phyloP scores from a whole-genome alignment of 768 basidiomycete species.

The Mycena kentingensis region DNA sequence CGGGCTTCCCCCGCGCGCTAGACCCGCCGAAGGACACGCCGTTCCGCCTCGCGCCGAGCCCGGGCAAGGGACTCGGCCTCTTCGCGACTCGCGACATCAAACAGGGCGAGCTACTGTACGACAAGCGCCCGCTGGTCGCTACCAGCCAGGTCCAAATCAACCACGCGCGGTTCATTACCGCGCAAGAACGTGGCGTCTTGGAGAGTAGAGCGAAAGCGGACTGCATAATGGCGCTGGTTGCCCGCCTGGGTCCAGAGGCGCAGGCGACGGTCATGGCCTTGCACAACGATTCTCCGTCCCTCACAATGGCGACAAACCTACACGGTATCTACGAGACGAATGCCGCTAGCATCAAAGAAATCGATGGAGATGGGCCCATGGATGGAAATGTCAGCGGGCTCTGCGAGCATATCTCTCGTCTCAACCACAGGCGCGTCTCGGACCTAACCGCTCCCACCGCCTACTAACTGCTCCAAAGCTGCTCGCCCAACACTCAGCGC shows the following conservation, averaged over 20 bases:
- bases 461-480: conserved; percentile 19
- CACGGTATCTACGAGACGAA: not conserved
- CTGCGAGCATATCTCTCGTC: not conserved
- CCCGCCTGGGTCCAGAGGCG: not conserved
- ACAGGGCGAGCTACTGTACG: not conserved
- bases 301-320: not conserved
- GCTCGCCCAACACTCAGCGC: conserved; percentile 22
- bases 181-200: not conserved
- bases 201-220: not conserved
- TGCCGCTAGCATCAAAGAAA: not conserved
- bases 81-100: not conserved
- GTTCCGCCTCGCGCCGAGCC: not conserved
- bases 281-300: not conserved
- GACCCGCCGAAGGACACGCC: not conserved
- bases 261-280: not conserved
- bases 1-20: not conserved
- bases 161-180: not conserved
- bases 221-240: not conserved
- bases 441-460: not conserved
- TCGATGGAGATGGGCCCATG: not conserved
- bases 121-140: not conserved
- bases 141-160: not conserved
- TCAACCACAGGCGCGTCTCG: not conserved
- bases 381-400: not conserved
- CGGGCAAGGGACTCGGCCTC: not conserved